Evolutionary conservation across 176 grass and related monocot genomes (phyloP).

Genomic region (Eragrostis nindensis): DNA sequence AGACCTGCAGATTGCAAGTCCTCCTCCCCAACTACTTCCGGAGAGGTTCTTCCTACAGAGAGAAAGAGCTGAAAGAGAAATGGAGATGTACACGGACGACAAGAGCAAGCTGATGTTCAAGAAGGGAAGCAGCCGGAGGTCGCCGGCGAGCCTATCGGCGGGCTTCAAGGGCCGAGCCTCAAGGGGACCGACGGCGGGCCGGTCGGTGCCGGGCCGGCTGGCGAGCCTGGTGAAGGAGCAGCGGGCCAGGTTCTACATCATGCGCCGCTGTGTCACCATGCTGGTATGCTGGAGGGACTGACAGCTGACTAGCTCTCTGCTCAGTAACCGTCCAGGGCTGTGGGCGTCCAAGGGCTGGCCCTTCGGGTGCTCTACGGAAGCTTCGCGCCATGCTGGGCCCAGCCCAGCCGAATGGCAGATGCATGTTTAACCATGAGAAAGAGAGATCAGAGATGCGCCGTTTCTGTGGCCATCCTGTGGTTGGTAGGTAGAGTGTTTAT

Average conservation of each 20-base stretch:
- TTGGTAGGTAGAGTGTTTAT: not conserved
- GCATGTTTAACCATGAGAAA: no score
- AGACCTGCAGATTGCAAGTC: not conserved
- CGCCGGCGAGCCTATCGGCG: not conserved
- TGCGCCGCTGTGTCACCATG: constrained; percentile 87
- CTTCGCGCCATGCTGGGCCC: not conserved
- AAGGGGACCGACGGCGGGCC: not conserved
- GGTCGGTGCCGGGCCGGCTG: constrained; percentile 30
- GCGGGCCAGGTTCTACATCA: constrained; percentile 84
- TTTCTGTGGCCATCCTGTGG: constrained; percentile 42
- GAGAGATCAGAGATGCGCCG: constrained; percentile 43
- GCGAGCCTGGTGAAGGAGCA: constrained; percentile 69
- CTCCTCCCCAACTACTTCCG: not conserved
- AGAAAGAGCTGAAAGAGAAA: no score
- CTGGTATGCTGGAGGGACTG: constrained; percentile 82
- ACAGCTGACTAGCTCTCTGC: not conserved
- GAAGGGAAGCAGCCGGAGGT: constrained; percentile 34
- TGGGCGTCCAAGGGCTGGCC: not conserved
- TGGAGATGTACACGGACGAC: constrained; percentile 61
- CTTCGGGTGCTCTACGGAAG: not conserved
- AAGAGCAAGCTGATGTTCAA: constrained; percentile 49
- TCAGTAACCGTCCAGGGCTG: not conserved
- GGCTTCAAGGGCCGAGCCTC: not conserved
- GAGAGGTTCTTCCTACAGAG: no score
- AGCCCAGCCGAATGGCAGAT: not conserved